Evolutionary conservation across 305 asterid species (phyloP), one percentile per base, ranked within the genome.

Genomic region (Fraxinus baroniana): DNA sequence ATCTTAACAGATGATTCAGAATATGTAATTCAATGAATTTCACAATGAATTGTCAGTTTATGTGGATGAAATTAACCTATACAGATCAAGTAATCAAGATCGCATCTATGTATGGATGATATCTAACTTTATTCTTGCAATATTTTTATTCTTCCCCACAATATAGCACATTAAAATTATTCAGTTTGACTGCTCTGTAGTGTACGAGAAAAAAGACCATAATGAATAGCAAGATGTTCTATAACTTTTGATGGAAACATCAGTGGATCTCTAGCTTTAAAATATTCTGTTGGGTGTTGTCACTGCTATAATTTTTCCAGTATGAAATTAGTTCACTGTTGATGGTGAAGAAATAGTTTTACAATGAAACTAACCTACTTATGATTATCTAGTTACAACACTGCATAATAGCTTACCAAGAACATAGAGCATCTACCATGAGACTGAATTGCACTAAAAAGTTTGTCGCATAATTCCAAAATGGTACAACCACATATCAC

Each of bases 1-100:
- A 85, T 85, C 62, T 80, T 78, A 35, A 80, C 76, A 78, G 79
- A 87, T 78, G 85, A 81, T 70, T 83, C 88, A 87, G 81, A 76
- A 81, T 78, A 85, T 78, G 37, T 68, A 64, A 83, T 74, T 79
- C 76, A 36, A 74, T 24, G 76, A 81, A 85, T 64, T 62, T 74
- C 62, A 33, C 24, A 36, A 75, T n/a, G 55, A 73, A 73, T 78
- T 33, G 28, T 24, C n/a, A n/a, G n/a, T 75, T 41, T 35, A n/a
- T 84, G 86, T 66, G 84, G 83, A 68, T 70, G 66, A 33, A 70
- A 17, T 80, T 76, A 17, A 26, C 72, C 62, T 17, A 68, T 1
- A 76, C 6, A 13, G 57, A 46, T 46, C 18, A 13, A 46, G 4
- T 78, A 84, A 62, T 20, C 36, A 13, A 8, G 36, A 55, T 76